Conservation (phyloP, 768 basidiomycete species). For the Leccinum sublutescens region DNA sequence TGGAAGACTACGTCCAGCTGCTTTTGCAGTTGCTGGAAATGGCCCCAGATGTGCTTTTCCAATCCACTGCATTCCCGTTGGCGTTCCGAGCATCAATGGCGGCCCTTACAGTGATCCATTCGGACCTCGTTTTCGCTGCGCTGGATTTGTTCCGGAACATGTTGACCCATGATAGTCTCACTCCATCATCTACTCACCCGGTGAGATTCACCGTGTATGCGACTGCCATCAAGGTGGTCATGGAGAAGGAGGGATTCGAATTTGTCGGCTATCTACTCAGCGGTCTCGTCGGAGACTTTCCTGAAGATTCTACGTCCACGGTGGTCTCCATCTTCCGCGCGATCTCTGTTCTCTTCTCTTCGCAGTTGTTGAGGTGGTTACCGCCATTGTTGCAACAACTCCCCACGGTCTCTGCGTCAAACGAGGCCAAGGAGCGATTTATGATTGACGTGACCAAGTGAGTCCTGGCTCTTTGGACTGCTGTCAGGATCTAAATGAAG, state of each 20-base stretch:
- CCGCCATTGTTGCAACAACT: slow-evolving; percentile 69
- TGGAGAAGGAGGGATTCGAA: slow-evolving; percentile 71
- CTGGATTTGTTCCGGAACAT: slow-evolving; percentile 79
- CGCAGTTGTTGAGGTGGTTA: slow-evolving; percentile 70
- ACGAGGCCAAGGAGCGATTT: slow-evolving; percentile 68
- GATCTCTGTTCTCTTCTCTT: slow-evolving; percentile 63
- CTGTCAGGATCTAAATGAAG: neutral
- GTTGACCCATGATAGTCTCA: slow-evolving; percentile 70
- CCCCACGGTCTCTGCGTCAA: slow-evolving; percentile 57
- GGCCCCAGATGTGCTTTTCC: slow-evolving; percentile 75
- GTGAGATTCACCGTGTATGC: slow-evolving; percentile 65
- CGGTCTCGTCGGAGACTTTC: slow-evolving; percentile 85
- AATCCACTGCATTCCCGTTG: slow-evolving; percentile 71
- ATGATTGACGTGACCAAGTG: slow-evolving; percentile 73
- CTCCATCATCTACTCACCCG: slow-evolving; percentile 46
- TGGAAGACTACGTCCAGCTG: slow-evolving; percentile 93
- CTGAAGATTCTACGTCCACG: slow-evolving; percentile 72
- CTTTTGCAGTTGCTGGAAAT: slow-evolving; percentile 64
- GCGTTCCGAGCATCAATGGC: slow-evolving; percentile 76
- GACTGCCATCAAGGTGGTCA: slow-evolving; percentile 53
- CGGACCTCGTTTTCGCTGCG: slow-evolving; percentile 77
- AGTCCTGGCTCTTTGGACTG: slow-evolving; percentile 29
- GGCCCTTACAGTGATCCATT: slow-evolving; percentile 77
- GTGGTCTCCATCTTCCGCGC: slow-evolving; percentile 79
- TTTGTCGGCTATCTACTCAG: slow-evolving; percentile 66